Evolutionary conservation across 805 yeast species (phyloP).

Genomic region (Yarrowia phangngaensis): DNA sequence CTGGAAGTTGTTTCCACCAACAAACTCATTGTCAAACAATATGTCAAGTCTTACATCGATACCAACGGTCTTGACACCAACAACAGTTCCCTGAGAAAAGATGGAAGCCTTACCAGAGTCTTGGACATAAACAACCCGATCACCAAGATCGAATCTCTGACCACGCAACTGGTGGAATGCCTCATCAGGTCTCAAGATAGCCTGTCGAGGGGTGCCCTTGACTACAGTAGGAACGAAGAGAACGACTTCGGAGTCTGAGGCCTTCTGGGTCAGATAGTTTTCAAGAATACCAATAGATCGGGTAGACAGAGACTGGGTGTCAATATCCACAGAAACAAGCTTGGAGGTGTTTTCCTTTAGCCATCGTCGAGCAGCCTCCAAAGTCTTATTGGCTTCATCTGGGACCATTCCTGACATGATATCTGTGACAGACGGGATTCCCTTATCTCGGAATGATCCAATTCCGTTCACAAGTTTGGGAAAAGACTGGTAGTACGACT

Average conservation of each 20-base stretch:
- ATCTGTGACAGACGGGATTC: slow-evolving; percentile 32
- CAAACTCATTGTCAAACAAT: slow-evolving; percentile 74
- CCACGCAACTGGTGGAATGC: slow-evolving; percentile 67
- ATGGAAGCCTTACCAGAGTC: slow-evolving; percentile 86
- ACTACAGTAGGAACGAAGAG: slow-evolving; percentile 53
- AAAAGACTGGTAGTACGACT: slow-evolving; percentile 58
- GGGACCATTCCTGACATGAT: too few relatives aligned
- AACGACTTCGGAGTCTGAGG: slow-evolving; percentile 43
- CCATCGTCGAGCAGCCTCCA: slow-evolving; percentile 46
- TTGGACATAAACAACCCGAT: slow-evolving; percentile 79
- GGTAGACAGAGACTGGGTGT: slow-evolving; percentile 71
- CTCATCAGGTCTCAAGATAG: slow-evolving; percentile 69
- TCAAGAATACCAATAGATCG: slow-evolving; percentile 67
- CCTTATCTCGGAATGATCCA: slow-evolving; percentile 31
- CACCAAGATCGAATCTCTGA: slow-evolving; percentile 82
- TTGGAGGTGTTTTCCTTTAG: slow-evolving; percentile 46
- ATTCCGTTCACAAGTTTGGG: slow-evolving; percentile 52
- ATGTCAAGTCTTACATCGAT: slow-evolving; percentile 60
- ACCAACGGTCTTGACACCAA: slow-evolving; percentile 59
- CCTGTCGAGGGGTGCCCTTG: slow-evolving; percentile 78
- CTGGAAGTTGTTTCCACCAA: slow-evolving; percentile 77
- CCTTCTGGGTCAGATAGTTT: slow-evolving; percentile 47
- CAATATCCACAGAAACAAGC: slow-evolving; percentile 64
- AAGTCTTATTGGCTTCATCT: slow-evolving; percentile 35
- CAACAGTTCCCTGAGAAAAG: slow-evolving; percentile 86